Evolutionary conservation across 2,329 filamentous ascomycete genomes (phyloP).

Genomic region (Lomentospora prolificans): DNA sequence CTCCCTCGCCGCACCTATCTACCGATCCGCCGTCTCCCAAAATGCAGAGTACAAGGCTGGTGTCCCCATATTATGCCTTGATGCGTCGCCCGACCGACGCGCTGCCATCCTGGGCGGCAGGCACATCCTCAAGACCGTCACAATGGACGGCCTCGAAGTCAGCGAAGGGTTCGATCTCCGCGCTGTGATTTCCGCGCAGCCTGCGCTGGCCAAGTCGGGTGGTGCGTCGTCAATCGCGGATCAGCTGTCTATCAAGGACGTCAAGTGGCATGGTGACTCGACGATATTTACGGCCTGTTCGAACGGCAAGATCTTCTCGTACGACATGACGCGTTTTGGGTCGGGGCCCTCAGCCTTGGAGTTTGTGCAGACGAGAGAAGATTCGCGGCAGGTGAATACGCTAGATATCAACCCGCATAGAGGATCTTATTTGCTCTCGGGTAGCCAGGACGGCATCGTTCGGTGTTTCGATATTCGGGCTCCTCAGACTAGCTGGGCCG

Average conservation of each 20-base stretch:
- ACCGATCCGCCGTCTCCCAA: conserved; percentile 45
- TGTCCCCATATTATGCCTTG: conserved; percentile 46
- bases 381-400: conserved; percentile 53
- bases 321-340: conserved; percentile 45
- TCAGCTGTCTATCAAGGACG: conserved; percentile 54
- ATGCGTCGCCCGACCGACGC: conserved; percentile 46
- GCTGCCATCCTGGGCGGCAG: conserved; percentile 47
- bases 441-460: conserved; percentile 54
- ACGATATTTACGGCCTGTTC: conserved; percentile 54
- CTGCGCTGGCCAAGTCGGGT: conserved; percentile 30
- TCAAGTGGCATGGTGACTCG: conserved; percentile 46
- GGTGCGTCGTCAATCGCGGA: conserved; percentile 29
- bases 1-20: conserved; percentile 24
- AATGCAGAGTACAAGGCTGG: conserved; percentile 42
- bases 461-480: conserved; percentile 50
- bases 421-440: conserved; percentile 47
- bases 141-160: conserved; percentile 42
- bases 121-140: conserved; percentile 51
- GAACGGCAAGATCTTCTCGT: conserved; percentile 55
- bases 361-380: conserved; percentile 48
- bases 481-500: conserved; percentile 34
- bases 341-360: conserved; percentile 37
- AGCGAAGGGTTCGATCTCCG: conserved; percentile 50
- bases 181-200: conserved; percentile 41
- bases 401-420: conserved; percentile 53